Base-by-base conservation (phyloP, 768 basidiomycete species). In the Calocera viscosa region DNA sequence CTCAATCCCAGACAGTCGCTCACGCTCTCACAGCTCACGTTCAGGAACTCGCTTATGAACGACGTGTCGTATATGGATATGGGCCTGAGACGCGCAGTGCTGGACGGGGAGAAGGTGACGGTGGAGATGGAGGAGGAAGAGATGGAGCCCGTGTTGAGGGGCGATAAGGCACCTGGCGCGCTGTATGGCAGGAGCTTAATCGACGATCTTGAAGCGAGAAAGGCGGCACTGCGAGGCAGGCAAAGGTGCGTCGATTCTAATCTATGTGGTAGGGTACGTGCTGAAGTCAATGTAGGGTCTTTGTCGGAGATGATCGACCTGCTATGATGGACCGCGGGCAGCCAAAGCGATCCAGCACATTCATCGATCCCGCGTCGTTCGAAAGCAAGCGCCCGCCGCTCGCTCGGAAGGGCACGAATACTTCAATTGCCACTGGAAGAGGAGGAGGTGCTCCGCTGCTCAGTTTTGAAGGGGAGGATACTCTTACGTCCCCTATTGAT, bases 161-260 rank as follows among this genome's bases (percentile, higher is more conserved):
- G 75, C 76, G 71, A 65, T 81, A 10, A 87, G n/a, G 84, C 85
- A 16, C 80, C 88, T n/a, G 91, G 91, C 26, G 92, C 86, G 77
- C 75, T 94, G 30, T 94, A 84, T 72, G 93, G 93, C 26, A 86
- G 86, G 72, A 94, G 90, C 76, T 80, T 96, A 65, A 94, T 96
- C 72, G 94, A 96, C 73, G 87, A 91, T 74, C 80, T 96, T 11
- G 92, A 95, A 74, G 80, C 79, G 19, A 82, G 93, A 60, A 95
- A 96, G 73, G 82, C 85, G 16, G 82, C 85, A 69, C 89, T 94
- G 84, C 86, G 87, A 70, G 84, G 81, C 68, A 93, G 87, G 75
- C 85, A 91, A 75, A 82, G 94, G 94, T 94, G 30, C 38, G 39
- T 64, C 26, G 28, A 26, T 63, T 66, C 49, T 38, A 2, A 17